A percentile compares a stretch with the other conserved stretches of the same genome.
Evolutionary conservation across 495 filamentous ascomycete genomes (phyloP).

Genomic region (Neurospora cerealis): DNA sequence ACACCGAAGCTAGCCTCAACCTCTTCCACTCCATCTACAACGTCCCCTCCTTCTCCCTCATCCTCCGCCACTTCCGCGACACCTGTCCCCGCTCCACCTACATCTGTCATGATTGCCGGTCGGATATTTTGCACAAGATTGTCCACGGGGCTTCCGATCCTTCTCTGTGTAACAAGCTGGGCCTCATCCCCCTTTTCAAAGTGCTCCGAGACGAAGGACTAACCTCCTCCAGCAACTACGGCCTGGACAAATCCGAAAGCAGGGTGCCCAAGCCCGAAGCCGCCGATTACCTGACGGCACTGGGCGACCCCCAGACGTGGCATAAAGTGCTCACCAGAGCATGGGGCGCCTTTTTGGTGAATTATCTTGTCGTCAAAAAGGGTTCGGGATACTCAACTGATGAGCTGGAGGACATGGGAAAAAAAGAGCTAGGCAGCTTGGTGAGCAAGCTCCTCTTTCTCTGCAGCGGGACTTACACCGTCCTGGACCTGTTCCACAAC

Average conservation of each 20-base stretch:
- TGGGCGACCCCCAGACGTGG: background rate
- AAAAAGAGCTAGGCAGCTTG: background rate
- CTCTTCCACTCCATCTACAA: background rate
- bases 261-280: background rate
- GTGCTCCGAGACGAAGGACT: background rate
- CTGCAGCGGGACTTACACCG: background rate
- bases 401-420: background rate
- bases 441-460: background rate
- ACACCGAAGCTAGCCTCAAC: background rate
- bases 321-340: background rate
- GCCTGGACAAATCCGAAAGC: background rate
- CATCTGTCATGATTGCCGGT: background rate
- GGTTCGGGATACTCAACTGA: background rate
- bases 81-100: background rate
- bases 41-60: background rate
- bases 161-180: background rate
- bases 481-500: background rate
- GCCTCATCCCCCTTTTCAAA: background rate
- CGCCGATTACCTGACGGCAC: background rate
- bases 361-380: background rate
- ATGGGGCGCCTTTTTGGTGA: background rate
- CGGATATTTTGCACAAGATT: background rate
- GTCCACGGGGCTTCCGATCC: background rate
- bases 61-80: background rate
- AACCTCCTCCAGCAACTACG: background rate